Evolutionary conservation across 2,329 filamentous ascomycete genomes (phyloP), one percentile per base, ranked within the genome.

Genomic region (Endothia cerciana): DNA sequence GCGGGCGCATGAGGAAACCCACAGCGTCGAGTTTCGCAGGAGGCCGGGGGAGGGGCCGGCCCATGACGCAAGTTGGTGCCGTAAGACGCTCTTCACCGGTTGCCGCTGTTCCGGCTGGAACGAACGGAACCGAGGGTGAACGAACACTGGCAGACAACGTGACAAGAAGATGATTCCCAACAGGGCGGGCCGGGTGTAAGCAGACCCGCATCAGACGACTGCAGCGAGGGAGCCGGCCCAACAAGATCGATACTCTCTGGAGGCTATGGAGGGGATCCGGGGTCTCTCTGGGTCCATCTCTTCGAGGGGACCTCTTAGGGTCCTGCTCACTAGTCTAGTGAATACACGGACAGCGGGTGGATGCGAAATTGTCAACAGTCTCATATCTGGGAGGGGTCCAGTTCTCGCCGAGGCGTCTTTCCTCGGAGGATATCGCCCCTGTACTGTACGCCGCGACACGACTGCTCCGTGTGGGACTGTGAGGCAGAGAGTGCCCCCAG

Each of bases 171-270:
- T 43, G 25, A 22, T 55, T 55, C 60, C 60, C 60, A 62, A 55
- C 60, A 62, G 36, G n/a, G 7, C 1, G 4, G 65, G 55, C 33
- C 63, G 45, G 28, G 22, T 63, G 65, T 67, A 63, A 65, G 63
- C 63, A 43, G 63, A 36, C 65, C 63, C 19, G 15, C 63, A 25
- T 62, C 47, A 25, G 22, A 28, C 2, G 3, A 17, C 8, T 19
- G 45, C n/a, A 15, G 33, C 41, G 65, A 63, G 62, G 62, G n/a
- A 64, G 33, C 55, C 62, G 17, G 38, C 45, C 47, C 56, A 59
- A 64, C 56, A 38, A 49, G 41, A 38, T 40, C 15, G 30, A 45
- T 30, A 6, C 2, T 3, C 15, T n/a, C 25, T 19, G 30, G 6
- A 17, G 4, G 13, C 10, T 57, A 2, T 10, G 5, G 11, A 36